These are phyloP conservation scores for Uromyces viciae-fabae DNA, from an alignment of 1,284 basidiomycete genomes.

Conservation along the genomic window DNA sequence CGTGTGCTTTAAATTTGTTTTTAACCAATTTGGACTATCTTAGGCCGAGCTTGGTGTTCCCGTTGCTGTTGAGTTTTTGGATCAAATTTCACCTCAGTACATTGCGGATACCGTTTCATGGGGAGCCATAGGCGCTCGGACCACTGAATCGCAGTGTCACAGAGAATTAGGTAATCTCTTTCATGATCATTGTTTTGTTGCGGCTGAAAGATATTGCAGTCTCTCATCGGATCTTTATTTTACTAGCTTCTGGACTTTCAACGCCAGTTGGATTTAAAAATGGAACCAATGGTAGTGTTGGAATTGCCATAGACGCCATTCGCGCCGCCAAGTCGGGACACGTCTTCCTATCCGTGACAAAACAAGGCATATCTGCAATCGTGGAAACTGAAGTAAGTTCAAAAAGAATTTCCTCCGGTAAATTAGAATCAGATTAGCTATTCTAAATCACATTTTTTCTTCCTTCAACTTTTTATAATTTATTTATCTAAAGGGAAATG, in stretches of 20 bases:
- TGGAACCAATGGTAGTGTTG: constrained; percentile 59
- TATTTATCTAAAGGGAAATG: constrained; percentile 51
- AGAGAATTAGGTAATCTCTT: constrained; percentile 60
- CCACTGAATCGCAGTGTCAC: constrained; percentile 95
- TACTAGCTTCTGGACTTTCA: constrained; percentile 63
- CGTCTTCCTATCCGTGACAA: constrained; percentile 96
- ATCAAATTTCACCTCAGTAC: constrained; percentile 85
- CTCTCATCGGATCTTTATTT: too few species aligned
- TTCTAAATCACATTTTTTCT: not conserved
- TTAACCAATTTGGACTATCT: not conserved
- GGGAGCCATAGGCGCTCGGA: constrained; percentile 96
- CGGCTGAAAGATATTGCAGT: not conserved
- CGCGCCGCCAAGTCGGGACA: constrained; percentile 84
- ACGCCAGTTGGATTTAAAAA: constrained; percentile 98
- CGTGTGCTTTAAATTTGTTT: not conserved
- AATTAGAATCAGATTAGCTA: not conserved
- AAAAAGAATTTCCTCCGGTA: not conserved
- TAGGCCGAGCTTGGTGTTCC: constrained; percentile 56
- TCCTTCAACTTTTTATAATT: too few species aligned
- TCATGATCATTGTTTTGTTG: not conserved
- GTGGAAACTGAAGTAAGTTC: constrained; percentile 56
- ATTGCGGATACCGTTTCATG: constrained; percentile 92
- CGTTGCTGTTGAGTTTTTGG: constrained; percentile 58
- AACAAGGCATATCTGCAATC: constrained; percentile 64
- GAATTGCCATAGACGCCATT: constrained; percentile 89